Evolutionary conservation across 116 monocot genomes (phyloP).

Genomic region (Posidonia oceanica): DNA sequence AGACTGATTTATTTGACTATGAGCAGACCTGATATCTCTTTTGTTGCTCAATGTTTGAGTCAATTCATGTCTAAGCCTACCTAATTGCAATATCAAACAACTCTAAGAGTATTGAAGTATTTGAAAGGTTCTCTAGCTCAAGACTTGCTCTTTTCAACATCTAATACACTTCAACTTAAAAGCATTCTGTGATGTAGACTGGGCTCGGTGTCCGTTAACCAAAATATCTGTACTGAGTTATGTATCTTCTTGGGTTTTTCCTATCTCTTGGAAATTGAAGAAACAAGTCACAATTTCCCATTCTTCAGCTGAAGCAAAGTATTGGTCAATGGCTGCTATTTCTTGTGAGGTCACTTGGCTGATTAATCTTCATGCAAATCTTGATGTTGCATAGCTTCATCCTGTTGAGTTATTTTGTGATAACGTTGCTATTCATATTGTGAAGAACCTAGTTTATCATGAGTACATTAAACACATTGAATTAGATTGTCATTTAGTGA

Average conservation of each 20-base stretch:
- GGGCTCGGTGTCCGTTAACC: background rate
- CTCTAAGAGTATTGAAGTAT: background rate
- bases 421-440: too few species aligned
- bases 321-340: background rate
- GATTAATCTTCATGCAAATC: too few species aligned
- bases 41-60: background rate
- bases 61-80: background rate
- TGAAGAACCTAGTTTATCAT: too few species aligned
- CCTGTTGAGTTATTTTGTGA: too few species aligned
- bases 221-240: background rate
- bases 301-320: background rate
- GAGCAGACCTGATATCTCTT: background rate
- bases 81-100: background rate
- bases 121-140: too few species aligned
- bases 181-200: background rate
- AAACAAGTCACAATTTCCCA: background rate
- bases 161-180: background rate
- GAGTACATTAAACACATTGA: too few species aligned
- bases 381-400: too few species aligned
- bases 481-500: too few species aligned
- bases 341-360: too few species aligned
- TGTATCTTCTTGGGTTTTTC: background rate
- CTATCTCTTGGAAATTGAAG: background rate
- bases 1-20: background rate
- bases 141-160: background rate